A percentile compares a stretch with the other conserved stretches of the same genome.
Conservation (phyloP, 2,329 filamentous ascomycete genomes). For the Exutisphaerella laricina region DNA sequence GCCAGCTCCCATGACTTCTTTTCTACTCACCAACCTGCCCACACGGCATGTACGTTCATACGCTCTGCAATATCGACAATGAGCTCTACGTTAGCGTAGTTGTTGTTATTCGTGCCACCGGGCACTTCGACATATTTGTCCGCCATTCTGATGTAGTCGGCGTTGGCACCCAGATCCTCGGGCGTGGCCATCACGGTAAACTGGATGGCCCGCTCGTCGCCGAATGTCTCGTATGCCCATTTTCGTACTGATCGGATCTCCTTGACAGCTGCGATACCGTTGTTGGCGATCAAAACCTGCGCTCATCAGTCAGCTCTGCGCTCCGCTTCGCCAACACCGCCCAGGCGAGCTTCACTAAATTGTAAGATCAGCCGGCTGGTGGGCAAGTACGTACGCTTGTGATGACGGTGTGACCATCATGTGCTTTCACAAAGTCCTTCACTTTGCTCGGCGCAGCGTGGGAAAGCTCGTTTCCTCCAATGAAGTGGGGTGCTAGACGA, state of each 20-base stretch:
- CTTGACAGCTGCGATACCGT: constrained; percentile 98
- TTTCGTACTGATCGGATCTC: constrained; percentile 98
- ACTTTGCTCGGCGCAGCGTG: constrained; percentile 78
- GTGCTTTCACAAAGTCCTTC: constrained; percentile 87
- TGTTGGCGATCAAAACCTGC: constrained; percentile 97
- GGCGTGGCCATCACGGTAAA: constrained; percentile 99
- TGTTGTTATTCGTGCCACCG: constrained; percentile 99
- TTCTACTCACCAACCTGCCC: constrained; percentile 83
- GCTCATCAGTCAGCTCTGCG: constrained; percentile 16
- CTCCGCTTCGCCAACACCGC: constrained; percentile 2
- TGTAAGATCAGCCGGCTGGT: not conserved
- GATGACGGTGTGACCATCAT: constrained; percentile 96
- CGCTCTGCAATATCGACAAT: constrained; percentile 98
- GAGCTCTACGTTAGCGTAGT: constrained; percentile 98
- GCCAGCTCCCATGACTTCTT: not conserved
- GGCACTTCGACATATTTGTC: constrained; percentile 99
- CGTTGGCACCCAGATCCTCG: constrained; percentile 94
- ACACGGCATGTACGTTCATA: constrained; percentile 97
- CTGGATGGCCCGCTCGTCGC: constrained; percentile 95
- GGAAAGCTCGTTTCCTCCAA: constrained; percentile 83
- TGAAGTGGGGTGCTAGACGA: constrained; percentile 86
- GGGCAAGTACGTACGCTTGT: constrained; percentile 69
- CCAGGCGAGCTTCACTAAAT: constrained; percentile 1
- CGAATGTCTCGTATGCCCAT: constrained; percentile 99
- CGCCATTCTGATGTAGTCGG: constrained; percentile 99